Conservation (phyloP, 2,329 filamentous ascomycete genomes). For the Botrytis fragariae region DNA sequence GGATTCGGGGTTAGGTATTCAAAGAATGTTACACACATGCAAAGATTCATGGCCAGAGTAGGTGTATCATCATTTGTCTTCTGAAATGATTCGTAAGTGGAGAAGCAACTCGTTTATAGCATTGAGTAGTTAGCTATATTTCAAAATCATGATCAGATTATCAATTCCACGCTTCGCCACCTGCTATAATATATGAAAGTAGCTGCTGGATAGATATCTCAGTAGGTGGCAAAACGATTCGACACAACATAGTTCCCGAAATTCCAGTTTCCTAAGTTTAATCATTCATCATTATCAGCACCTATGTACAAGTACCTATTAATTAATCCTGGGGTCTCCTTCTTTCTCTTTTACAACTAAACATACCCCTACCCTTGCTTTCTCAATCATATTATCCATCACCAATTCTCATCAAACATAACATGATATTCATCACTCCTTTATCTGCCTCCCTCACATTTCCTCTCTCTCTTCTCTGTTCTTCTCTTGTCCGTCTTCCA, state of each 20-base stretch:
- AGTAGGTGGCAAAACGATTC: neutral
- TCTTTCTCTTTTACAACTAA: neutral
- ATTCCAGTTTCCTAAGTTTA: neutral
- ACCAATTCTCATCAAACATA: conserved; percentile 1
- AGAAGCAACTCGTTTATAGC: neutral
- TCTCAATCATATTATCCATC: neutral
- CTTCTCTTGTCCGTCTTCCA: neutral
- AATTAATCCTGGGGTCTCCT: neutral
- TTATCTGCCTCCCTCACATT: neutral
- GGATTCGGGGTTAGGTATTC: neutral
- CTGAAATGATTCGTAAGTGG: neutral
- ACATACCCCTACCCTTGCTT: neutral
- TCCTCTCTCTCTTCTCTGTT: neutral
- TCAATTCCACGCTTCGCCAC: neutral
- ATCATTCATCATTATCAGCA: conserved; percentile 7
- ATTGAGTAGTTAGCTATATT: neutral
- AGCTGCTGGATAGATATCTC: too few species aligned
- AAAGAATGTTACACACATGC: too few species aligned
- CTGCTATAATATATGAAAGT: neutral
- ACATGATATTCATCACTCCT: conserved; percentile 1
- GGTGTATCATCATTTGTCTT: neutral
- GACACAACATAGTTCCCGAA: neutral
- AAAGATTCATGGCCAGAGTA: too few species aligned
- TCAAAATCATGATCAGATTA: neutral
- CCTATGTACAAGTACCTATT: conserved; percentile 7